Evolutionary conservation across 768 basidiomycete genomes (phyloP).

Genomic region (Tulasnella sp.): DNA sequence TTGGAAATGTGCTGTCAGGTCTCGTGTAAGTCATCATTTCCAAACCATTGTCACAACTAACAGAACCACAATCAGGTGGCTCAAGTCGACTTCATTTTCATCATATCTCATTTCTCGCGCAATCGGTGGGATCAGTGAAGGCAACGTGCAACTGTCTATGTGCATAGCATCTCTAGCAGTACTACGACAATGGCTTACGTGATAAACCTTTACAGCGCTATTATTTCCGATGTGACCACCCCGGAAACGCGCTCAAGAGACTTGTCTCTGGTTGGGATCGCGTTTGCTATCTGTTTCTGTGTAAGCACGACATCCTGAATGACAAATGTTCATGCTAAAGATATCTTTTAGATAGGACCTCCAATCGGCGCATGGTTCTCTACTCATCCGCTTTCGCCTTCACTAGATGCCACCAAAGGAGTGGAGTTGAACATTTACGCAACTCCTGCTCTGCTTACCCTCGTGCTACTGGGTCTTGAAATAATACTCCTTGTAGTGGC

Average conservation of each 20-base stretch:
- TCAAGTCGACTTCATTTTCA: conserved; percentile 79
- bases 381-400: conserved; percentile 58
- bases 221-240: conserved; percentile 81
- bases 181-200: neutral
- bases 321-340: neutral
- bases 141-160: conserved; percentile 95
- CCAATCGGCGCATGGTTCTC: conserved; percentile 95
- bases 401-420: conserved; percentile 36
- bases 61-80: conserved; percentile 44
- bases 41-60: conserved; percentile 6
- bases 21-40: conserved; percentile 44
- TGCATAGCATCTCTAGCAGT: conserved; percentile 31
- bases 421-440: conserved; percentile 79
- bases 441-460: conserved; percentile 70
- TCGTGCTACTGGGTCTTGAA: conserved; percentile 64
- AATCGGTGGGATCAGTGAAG: conserved; percentile 88
- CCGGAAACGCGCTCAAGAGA: conserved; percentile 68
- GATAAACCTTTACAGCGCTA: conserved; percentile 46
- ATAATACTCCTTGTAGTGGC: conserved; percentile 60
- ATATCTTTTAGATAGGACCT: conserved; percentile 46
- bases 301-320: neutral
- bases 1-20: conserved; percentile 87
- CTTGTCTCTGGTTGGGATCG: conserved; percentile 86
- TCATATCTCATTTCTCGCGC: conserved; percentile 82
- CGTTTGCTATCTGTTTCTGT: conserved; percentile 90